Percentiles rank a stretch among this genome's conserved stretches.
Conservation (phyloP, 768 basidiomycete species). For the Cystobasidium onofrii region DNA sequence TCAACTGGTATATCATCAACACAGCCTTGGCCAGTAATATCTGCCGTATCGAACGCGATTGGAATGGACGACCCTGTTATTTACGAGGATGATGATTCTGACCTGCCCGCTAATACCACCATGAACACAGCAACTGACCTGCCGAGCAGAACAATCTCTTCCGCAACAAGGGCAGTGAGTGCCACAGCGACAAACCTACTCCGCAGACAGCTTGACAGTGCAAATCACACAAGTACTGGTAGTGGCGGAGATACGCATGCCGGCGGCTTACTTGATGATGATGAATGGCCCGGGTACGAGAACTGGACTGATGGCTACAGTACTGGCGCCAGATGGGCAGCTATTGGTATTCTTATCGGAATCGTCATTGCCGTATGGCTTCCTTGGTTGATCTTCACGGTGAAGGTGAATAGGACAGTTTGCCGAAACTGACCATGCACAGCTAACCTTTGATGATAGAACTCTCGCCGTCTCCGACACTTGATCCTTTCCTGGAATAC, state of each 20-base stretch:
- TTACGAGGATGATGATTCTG: neutral
- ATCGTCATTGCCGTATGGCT: slow-evolving; percentile 17
- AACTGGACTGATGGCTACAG: slow-evolving; percentile 12
- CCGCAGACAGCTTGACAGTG: neutral
- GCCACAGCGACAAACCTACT: neutral
- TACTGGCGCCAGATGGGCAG: slow-evolving; percentile 10
- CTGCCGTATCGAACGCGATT: slow-evolving; percentile 7
- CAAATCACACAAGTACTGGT: neutral
- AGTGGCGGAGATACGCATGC: neutral
- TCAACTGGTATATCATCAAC: neutral
- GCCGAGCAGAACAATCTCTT: neutral
- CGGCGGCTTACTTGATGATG: too few species aligned
- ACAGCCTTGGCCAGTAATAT: slow-evolving; percentile 28
- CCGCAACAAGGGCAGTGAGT: neutral
- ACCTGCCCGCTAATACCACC: neutral
- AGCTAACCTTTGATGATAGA: neutral
- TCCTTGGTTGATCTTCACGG: slow-evolving; percentile 7
- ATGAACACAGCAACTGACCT: neutral
- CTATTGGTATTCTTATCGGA: slow-evolving; percentile 17
- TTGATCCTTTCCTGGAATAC: slow-evolving; percentile 8
- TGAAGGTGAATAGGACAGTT: neutral
- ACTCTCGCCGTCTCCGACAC: neutral
- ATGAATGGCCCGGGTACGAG: neutral
- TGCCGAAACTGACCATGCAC: neutral
- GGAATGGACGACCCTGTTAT: neutral